These are phyloP conservation scores for Globisporangium takayamanum DNA, from an alignment of 352 stramenopile genomes.

Conservation along the genomic window DNA sequence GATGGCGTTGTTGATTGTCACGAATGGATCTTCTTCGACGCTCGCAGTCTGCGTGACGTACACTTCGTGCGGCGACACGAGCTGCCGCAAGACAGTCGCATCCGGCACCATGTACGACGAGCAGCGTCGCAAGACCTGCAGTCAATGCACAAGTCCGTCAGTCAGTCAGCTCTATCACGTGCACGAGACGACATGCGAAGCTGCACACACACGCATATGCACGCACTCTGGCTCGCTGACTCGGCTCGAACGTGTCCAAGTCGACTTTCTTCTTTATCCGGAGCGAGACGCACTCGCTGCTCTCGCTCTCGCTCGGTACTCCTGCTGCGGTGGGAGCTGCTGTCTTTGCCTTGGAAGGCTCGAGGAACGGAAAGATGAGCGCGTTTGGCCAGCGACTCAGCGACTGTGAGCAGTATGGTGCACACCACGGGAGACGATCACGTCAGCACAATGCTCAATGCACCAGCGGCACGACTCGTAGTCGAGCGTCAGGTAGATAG, in stretches of 20 bases:
- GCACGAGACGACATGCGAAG: background rate
- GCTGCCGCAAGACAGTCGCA: constrained; percentile 48
- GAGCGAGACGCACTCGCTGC: constrained; percentile 32
- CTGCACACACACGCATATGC: constrained; percentile 1
- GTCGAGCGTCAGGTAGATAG: background rate
- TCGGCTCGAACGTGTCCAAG: constrained; percentile 31
- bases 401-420: constrained; percentile 19
- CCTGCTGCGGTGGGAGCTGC: background rate
- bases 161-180: background rate
- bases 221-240: constrained; percentile 14
- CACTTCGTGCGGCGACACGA: constrained; percentile 47
- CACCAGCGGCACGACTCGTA: background rate
- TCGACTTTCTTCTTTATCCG: constrained; percentile 54
- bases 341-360: constrained; percentile 18
- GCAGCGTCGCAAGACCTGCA: constrained; percentile 53
- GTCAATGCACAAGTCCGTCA: background rate
- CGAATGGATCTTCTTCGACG: constrained; percentile 54
- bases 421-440: background rate
- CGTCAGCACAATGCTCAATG: background rate
- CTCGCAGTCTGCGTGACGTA: constrained; percentile 40
- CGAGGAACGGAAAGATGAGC: constrained; percentile 70
- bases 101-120: constrained; percentile 53
- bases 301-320: constrained; percentile 14
- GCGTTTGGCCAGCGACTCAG: constrained; percentile 78
- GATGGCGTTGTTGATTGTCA: constrained; percentile 83